A percentile compares a stretch with the other conserved stretches of the same genome.
phyloP scores from a whole-genome alignment of 2,329 filamentous ascomycete genomes.

The Arthrobotrys megalospora region DNA sequence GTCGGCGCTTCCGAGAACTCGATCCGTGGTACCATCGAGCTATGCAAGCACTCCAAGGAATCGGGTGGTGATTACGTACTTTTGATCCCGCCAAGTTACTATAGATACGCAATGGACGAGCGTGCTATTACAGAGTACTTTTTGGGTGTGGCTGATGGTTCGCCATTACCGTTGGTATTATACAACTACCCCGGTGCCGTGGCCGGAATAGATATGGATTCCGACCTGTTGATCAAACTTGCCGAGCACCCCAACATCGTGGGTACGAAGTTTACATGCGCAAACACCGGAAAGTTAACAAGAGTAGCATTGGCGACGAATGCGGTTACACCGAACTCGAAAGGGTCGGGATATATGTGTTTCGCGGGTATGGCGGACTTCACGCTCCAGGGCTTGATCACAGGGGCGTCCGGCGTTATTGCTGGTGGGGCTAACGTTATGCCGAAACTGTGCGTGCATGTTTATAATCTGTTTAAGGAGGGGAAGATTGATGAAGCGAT shows the following conservation, averaged over 20 bases:
- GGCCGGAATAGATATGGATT: constrained; percentile 76
- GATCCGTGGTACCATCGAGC: constrained; percentile 79
- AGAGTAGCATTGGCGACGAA: constrained; percentile 71
- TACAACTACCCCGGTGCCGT: constrained; percentile 80
- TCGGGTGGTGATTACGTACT: constrained; percentile 82
- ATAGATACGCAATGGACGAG: constrained; percentile 75
- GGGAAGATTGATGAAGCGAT: constrained; percentile 75
- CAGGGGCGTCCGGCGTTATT: constrained; percentile 80
- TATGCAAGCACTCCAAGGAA: constrained; percentile 78
- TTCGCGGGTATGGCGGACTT: constrained; percentile 83
- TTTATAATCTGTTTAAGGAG: constrained; percentile 75
- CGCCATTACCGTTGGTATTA: constrained; percentile 77
- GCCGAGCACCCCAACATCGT: constrained; percentile 77
- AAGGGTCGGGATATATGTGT: constrained; percentile 74
- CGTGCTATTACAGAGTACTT: constrained; percentile 76
- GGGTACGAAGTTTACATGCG: constrained; percentile 79
- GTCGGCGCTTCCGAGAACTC: constrained; percentile 83
- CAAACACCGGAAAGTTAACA: constrained; percentile 77
- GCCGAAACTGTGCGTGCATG: constrained; percentile 76
- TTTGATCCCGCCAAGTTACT: constrained; percentile 83
- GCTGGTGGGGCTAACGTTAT: constrained; percentile 80
- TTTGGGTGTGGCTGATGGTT: constrained; percentile 75
- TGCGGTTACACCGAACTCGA: constrained; percentile 69
- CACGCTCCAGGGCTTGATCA: constrained; percentile 78
- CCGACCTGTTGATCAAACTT: constrained; percentile 75